Evolutionary conservation across 225 moss, liverwort and hornwort genomes (phyloP).

Genomic region (Pseudisothecium myosuroides): DNA sequence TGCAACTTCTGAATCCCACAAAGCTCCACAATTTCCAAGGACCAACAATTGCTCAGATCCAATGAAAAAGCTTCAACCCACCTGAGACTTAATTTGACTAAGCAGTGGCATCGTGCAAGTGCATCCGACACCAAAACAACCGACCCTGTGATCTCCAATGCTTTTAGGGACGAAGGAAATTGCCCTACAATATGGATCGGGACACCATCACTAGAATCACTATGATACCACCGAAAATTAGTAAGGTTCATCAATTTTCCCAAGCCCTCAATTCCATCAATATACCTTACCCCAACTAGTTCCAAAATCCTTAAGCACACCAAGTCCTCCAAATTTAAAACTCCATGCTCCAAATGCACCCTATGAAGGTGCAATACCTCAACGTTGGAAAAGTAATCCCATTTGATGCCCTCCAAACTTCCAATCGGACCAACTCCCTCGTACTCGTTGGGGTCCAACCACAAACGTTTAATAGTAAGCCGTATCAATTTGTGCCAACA

Average conservation of each 20-base stretch:
- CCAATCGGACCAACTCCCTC: accelerated
- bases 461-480: background rate
- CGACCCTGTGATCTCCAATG: accelerated
- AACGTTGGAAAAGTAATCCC: background rate
- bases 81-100: accelerated
- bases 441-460: accelerated
- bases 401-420: background rate
- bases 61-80: accelerated
- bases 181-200: accelerated
- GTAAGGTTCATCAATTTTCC: background rate
- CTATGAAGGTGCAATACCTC: accelerated
- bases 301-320: background rate
- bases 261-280: background rate
- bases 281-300: accelerated
- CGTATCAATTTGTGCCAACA: background rate
- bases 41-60: background rate
- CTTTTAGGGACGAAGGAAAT: background rate
- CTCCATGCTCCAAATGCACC: accelerated
- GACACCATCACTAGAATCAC: accelerated
- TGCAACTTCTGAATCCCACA: accelerated
- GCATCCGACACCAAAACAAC: background rate
- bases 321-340: background rate
- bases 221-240: accelerated
- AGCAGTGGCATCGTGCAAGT: accelerated
- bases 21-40: accelerated